phyloP scores from a whole-genome alignment of 2,329 filamentous ascomycete species.

The Neopestalotiopsis sp. region DNA sequence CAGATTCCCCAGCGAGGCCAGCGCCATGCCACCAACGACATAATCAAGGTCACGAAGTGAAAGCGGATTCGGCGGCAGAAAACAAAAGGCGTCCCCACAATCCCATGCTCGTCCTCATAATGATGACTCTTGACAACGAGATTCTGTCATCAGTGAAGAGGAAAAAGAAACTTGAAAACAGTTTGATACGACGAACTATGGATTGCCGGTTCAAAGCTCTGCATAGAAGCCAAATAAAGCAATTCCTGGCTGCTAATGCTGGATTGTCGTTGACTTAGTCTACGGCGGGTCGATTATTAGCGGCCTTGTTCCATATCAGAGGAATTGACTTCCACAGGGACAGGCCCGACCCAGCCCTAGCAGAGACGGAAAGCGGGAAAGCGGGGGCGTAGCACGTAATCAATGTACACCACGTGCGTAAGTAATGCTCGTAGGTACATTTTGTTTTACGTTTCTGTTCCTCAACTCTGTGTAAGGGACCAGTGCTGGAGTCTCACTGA shows the following conservation, averaged over 20 bases:
- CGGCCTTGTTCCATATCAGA: too few species aligned
- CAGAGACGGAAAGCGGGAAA: not conserved
- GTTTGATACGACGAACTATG: not conserved
- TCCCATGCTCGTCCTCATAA: not conserved
- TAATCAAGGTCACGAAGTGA: not conserved
- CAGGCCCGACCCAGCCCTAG: not conserved
- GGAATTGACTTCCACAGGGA: not conserved
- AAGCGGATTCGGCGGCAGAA: constrained; percentile 1
- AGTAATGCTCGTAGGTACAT: not conserved
- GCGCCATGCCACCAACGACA: not conserved
- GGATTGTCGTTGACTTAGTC: not conserved
- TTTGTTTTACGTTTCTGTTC: not conserved
- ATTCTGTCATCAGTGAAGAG: not conserved
- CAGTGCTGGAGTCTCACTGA: not conserved
- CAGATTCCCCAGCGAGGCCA: not conserved
- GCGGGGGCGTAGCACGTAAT: not conserved
- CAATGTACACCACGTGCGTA: constrained; percentile 1
- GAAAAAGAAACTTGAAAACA: not conserved
- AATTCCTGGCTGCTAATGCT: not conserved
- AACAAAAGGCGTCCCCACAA: constrained; percentile 2
- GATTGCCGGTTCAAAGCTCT: not conserved
- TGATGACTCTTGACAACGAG: constrained; percentile 4
- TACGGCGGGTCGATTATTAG: not conserved
- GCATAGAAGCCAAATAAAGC: not conserved
- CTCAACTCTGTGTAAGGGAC: not conserved